Percentiles rank a stretch among this genome's conserved stretches.
Conservation (phyloP, 345 rosid genomes). For the Jatropha curcas region DNA sequence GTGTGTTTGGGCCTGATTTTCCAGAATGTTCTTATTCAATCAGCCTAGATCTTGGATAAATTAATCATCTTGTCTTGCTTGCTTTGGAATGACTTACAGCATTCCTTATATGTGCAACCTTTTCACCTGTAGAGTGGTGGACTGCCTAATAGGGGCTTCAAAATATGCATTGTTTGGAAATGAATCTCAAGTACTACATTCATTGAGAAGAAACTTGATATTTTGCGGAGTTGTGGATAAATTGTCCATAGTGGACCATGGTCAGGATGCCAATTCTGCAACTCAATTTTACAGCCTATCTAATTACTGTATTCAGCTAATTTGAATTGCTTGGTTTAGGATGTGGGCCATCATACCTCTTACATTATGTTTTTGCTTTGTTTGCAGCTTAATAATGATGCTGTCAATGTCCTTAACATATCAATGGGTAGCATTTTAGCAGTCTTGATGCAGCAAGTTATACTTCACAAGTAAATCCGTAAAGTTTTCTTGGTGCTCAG, state of each 20-base stretch:
- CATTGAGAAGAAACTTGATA: not conserved
- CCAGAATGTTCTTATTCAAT: not conserved
- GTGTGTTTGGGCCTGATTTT: not conserved
- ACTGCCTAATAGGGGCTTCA: not conserved
- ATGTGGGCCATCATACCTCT: not conserved
- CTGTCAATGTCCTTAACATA: constrained; percentile 85
- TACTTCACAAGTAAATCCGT: constrained; percentile 4
- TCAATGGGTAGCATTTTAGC: constrained; percentile 84
- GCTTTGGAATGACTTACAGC: not conserved
- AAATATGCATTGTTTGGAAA: not conserved
- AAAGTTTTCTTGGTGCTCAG: not conserved
- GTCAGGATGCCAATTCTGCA: not conserved
- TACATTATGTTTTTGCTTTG: constrained; percentile 1
- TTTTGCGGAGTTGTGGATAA: not conserved
- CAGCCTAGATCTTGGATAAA: not conserved
- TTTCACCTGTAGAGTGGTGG: not conserved
- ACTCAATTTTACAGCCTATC: not conserved
- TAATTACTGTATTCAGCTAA: not conserved
- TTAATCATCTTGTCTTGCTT: not conserved
- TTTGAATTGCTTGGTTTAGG: not conserved
- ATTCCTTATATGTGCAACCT: not conserved
- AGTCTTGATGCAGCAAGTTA: constrained; percentile 45
- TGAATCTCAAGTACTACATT: not conserved
- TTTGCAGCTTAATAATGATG: constrained; percentile 92
- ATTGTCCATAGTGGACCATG: not conserved